These are phyloP conservation scores for Fragilariopsis cylindrus DNA, from an alignment of 108 stramenopile genomes.

Conservation along the genomic window DNA sequence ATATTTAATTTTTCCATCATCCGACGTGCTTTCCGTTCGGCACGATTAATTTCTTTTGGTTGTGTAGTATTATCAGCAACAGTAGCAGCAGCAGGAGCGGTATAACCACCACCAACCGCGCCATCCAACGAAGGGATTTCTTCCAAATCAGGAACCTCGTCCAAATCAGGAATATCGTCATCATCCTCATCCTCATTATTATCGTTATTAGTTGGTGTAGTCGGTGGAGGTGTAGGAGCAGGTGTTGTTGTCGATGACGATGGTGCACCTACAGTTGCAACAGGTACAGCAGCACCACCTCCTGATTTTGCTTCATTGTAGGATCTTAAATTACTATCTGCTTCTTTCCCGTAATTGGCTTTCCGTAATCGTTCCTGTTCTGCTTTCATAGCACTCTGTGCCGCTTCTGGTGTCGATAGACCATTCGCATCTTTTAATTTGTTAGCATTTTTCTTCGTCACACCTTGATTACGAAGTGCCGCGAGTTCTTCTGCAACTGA, in stretches of 20 bases:
- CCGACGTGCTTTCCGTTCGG: slow-evolving; percentile 96
- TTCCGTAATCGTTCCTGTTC: slow-evolving; percentile 10
- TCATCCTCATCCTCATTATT: slow-evolving; percentile 14
- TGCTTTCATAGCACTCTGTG: slow-evolving; percentile 20
- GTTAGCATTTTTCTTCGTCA: slow-evolving; percentile 32
- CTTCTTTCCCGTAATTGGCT: slow-evolving; percentile 31
- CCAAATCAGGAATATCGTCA: slow-evolving; percentile 34
- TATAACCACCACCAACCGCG: background rate
- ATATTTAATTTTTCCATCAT: slow-evolving; percentile 93
- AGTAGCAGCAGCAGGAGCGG: background rate
- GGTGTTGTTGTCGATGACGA: background rate
- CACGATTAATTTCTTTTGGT: slow-evolving; percentile 60
- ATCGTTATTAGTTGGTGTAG: background rate
- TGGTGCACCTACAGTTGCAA: background rate
- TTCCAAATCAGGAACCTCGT: slow-evolving; percentile 30
- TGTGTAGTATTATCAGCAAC: background rate
- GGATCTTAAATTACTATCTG: slow-evolving; percentile 22
- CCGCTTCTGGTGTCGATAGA: slow-evolving; percentile 42
- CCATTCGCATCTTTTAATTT: slow-evolving; percentile 38
- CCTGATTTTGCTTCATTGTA: slow-evolving; percentile 7
- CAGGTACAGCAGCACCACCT: background rate
- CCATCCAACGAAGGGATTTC: slow-evolving; percentile 7
- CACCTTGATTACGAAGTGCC: slow-evolving; percentile 25
- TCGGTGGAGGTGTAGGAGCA: background rate
- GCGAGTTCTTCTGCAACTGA: slow-evolving; percentile 39